Evolutionary conservation across 768 basidiomycete species (phyloP).

Genomic region (Crassisporium funariophilum): DNA sequence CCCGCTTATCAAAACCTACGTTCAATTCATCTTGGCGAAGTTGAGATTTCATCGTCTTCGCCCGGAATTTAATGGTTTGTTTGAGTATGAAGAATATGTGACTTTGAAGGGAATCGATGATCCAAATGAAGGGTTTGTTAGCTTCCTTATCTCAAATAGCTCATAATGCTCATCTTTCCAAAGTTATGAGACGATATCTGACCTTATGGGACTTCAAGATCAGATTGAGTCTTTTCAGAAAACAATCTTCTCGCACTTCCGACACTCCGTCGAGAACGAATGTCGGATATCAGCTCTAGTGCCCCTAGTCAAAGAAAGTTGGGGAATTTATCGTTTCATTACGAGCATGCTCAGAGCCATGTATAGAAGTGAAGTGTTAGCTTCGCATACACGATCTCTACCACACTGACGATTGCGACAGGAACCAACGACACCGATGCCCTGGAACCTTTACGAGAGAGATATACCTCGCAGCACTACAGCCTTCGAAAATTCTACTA

Average conservation of each 20-base stretch:
- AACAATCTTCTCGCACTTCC: conserved; percentile 94
- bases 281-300: conserved; percentile 96
- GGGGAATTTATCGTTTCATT: conserved; percentile 98
- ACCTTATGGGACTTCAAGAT: conserved; percentile 97
- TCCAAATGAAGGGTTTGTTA: conserved; percentile 93
- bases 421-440: conserved; percentile 90
- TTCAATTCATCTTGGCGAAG: conserved; percentile 93
- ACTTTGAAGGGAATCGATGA: conserved; percentile 97
- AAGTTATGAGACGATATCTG: conserved; percentile 97
- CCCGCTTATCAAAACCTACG: conserved; percentile 91
- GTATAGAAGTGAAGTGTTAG: conserved; percentile 71
- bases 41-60: conserved; percentile 93
- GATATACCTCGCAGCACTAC: conserved; percentile 91
- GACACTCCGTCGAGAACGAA: conserved; percentile 90
- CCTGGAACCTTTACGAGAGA: conserved; percentile 83
- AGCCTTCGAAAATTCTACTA: conserved; percentile 97
- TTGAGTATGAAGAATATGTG: conserved; percentile 99
- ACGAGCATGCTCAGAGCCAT: conserved; percentile 98
- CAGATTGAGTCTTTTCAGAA: conserved; percentile 99
- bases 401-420: conserved; percentile 28
- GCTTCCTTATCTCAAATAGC: background rate
- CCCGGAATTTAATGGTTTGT: conserved; percentile 97
- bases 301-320: conserved; percentile 97
- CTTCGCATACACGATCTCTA: conserved; percentile 6
- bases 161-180: conserved; percentile 11